Percentiles rank a stretch among this genome's conserved stretches.
These are phyloP conservation scores for Salix brachista DNA, from an alignment of 345 rosid species.

Conservation along the genomic window DNA sequence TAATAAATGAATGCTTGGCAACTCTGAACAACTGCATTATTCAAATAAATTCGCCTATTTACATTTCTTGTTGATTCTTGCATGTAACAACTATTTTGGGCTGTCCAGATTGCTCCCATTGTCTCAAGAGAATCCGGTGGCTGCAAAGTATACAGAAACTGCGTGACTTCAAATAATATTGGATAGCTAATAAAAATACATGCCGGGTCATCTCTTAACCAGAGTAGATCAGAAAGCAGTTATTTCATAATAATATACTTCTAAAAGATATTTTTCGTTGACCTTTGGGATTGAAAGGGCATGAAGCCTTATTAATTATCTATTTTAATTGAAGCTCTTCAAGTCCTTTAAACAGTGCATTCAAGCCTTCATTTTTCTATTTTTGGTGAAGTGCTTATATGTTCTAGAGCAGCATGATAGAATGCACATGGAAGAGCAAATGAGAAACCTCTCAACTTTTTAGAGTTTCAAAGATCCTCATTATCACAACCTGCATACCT, in stretches of 20 bases:
- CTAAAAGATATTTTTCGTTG: neutral
- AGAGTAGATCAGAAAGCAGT: neutral
- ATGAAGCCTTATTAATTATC: neutral
- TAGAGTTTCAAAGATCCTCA: neutral
- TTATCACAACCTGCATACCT: slow-evolving; percentile 40
- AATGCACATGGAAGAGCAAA: neutral
- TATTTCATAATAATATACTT: neutral
- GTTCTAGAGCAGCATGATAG: neutral
- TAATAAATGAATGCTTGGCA: neutral
- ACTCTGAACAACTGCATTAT: neutral
- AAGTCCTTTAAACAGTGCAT: neutral
- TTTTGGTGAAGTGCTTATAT: neutral
- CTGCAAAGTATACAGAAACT: slow-evolving; percentile 35
- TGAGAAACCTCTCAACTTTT: neutral
- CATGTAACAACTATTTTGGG: slow-evolving; percentile 86
- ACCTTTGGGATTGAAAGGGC: neutral
- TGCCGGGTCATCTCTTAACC: neutral
- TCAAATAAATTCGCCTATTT: slow-evolving; percentile 45
- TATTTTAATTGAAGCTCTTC: neutral
- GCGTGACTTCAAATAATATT: slow-evolving; percentile 6
- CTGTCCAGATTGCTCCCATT: slow-evolving; percentile 84
- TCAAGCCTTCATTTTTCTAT: neutral
- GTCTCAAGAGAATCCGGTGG: slow-evolving; percentile 56
- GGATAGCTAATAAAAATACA: neutral
- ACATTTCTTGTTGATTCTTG: slow-evolving; percentile 88